Percentiles rank a stretch among this genome's conserved stretches.
phyloP scores from a whole-genome alignment of 2,329 filamentous ascomycete species.

The Nothopassalora personata region DNA sequence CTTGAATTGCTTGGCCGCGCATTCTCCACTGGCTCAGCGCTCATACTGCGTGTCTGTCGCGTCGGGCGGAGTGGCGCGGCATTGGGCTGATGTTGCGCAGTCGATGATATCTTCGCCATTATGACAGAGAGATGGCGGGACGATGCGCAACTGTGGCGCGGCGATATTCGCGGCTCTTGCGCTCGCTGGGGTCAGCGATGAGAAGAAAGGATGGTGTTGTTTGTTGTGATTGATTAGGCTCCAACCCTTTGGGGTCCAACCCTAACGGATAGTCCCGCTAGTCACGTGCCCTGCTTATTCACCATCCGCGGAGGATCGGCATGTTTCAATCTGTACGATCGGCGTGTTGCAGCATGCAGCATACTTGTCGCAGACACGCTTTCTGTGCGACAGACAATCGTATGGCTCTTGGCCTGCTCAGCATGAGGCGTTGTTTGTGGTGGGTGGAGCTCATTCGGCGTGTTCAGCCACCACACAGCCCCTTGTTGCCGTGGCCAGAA shows the following conservation, averaged over 20 bases:
- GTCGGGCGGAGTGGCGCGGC: conserved; percentile 9
- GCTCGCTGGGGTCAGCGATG: not conserved
- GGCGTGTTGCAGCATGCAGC: not conserved
- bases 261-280: not conserved
- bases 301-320: not conserved
- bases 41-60: conserved; percentile 37
- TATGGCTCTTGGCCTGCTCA: not conserved
- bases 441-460: not conserved
- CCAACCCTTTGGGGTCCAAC: not conserved
- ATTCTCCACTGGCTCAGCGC: conserved; percentile 30
- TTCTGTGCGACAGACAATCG: not conserved
- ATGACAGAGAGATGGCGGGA: not conserved
- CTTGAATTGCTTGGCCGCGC: not conserved
- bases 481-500: too few species aligned
- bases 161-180: not conserved
- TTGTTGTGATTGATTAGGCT: not conserved
- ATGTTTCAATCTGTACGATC: too few species aligned
- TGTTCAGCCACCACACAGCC: too few species aligned
- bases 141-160: not conserved
- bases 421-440: not conserved
- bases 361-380: not conserved
- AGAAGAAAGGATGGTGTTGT: not conserved
- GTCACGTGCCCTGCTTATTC: not conserved
- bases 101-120: conserved; percentile 1
- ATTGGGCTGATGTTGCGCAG: not conserved